Base-by-base conservation (phyloP, 371 early-diverging fungal genomes). In the Mucor piriformis region DNA sequence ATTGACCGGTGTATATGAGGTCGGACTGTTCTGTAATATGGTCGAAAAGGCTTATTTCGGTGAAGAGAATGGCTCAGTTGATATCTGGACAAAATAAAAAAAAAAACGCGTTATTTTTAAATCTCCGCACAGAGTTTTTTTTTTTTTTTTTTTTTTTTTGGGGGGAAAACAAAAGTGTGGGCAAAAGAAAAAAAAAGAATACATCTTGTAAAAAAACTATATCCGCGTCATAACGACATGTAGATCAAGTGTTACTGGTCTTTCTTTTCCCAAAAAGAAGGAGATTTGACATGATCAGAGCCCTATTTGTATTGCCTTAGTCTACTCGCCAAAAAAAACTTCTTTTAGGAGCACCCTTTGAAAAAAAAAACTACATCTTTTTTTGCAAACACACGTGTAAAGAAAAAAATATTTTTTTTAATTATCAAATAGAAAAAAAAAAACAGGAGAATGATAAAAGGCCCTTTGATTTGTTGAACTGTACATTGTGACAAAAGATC, bases 1-100 rank as follows among this genome's bases (percentile, higher is more conserved):
- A 62, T 74, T 95, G 24, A 88, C 94, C 0, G 97, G 97, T 40
- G 89, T 96, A 20, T 86, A 94, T 13, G 97, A 95, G 65, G 93
- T 92, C 20, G 97, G 96, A 0, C 76, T 97, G 61, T 97, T 97
- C 68, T 87, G 90, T 69, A 75, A 81, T 34, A 91, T 96, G 90
- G 92, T 92, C 12, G 73, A 86, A 24, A 72, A 79, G 53, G 95
- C 92, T 2, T 95, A 94, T 70, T 93, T 96, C 71, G 97, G 95
- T n/a, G 65, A 69, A 50, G 55, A 64, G 44, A 53, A 69, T 43
- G 69, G 69, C 1, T 49, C 65, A 12, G 69, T 69, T 12, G 54
- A 57, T 25, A 33, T 64, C 24, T 55, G 44, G 55, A 32, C 46
- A 3, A 55, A 44, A 34, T 43, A 55, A 55, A 33, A 18, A 50